A percentile compares a stretch with the other conserved stretches of the same genome.
Conservation (phyloP, 257 asterid genomes). For the Fraxinus americana region DNA sequence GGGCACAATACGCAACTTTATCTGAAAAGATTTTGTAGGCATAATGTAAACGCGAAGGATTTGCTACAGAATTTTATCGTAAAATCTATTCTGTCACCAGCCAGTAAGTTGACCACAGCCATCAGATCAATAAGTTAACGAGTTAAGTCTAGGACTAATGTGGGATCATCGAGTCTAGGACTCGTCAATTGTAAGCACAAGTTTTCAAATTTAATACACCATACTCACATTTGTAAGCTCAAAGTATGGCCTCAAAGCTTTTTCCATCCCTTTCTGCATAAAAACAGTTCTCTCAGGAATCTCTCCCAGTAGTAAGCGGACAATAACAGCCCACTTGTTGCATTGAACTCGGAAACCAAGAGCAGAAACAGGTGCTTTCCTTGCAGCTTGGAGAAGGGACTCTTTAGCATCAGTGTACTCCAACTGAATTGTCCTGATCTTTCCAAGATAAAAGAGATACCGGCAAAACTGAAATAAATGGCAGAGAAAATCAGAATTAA, state of each 20-base stretch:
- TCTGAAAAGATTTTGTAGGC: not conserved
- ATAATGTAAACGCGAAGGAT: not conserved
- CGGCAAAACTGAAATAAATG: conserved; percentile 70
- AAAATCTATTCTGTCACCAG: not conserved
- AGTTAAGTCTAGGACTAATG: not conserved
- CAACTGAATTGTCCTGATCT: conserved; percentile 90
- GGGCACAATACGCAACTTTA: conserved; percentile 11
- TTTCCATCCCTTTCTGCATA: conserved; percentile 97
- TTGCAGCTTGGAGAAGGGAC: conserved; percentile 92
- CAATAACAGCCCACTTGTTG: conserved; percentile 95
- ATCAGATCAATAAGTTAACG: not conserved
- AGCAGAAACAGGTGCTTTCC: conserved; percentile 91
- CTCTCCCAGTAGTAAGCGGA: conserved; percentile 92
- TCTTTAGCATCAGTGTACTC: conserved; percentile 98
- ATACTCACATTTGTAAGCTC: conserved; percentile 92
- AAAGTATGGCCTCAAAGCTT: conserved; percentile 87
- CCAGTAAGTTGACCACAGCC: not conserved
- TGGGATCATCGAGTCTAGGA: not conserved
- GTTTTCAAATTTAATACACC: not conserved
- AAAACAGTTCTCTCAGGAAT: conserved; percentile 92
- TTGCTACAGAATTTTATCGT: not conserved
- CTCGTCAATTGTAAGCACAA: not conserved
- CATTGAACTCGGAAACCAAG: conserved; percentile 81
- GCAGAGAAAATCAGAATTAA: conserved; percentile 18
- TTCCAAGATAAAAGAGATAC: conserved; percentile 91